Percentiles rank a stretch among this genome's conserved stretches.
Evolutionary conservation across 495 filamentous ascomycete genomes (phyloP).

Genomic region (Hypoxylon cercidicola): DNA sequence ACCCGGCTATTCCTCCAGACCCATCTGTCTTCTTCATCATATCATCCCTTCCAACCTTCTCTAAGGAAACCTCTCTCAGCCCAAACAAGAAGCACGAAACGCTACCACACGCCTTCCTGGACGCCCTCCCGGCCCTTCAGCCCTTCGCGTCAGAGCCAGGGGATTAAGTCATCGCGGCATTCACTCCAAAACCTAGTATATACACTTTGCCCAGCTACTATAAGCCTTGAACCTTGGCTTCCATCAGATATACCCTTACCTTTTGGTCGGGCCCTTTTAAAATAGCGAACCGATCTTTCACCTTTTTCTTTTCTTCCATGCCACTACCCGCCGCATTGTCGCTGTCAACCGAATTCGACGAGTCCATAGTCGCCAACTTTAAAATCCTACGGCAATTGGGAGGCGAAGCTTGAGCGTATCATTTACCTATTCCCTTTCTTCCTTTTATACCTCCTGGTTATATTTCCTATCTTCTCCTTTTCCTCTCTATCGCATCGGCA

Average conservation of each 20-base stretch:
- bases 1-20: conserved; percentile 30
- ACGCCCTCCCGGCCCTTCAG: conserved; percentile 16
- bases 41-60: conserved; percentile 19
- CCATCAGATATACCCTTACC: conserved; percentile 28
- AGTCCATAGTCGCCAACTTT: conserved; percentile 30
- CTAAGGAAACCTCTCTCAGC: no score
- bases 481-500: conserved; percentile 5
- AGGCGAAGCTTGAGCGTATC: conserved; percentile 29
- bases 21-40: conserved; percentile 33
- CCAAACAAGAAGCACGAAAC: no score
- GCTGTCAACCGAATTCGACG: conserved; percentile 27
- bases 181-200: neutral
- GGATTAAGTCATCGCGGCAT: conserved; percentile 28
- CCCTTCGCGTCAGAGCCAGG: conserved; percentile 34
- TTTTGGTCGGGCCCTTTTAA: conserved; percentile 3
- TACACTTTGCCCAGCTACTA: neutral
- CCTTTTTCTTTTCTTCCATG: conserved; percentile 25
- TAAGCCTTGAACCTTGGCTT: conserved; percentile 16
- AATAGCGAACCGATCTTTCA: conserved; percentile 5
- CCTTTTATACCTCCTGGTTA: conserved; percentile 8
- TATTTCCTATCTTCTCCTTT: neutral
- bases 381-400: conserved; percentile 38
- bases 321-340: conserved; percentile 32
- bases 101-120: neutral
- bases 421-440: conserved; percentile 8